These are phyloP conservation scores for Funneliformis caledonium DNA, from an alignment of 371 early-diverging fungal genomes.

Conservation along the genomic window DNA sequence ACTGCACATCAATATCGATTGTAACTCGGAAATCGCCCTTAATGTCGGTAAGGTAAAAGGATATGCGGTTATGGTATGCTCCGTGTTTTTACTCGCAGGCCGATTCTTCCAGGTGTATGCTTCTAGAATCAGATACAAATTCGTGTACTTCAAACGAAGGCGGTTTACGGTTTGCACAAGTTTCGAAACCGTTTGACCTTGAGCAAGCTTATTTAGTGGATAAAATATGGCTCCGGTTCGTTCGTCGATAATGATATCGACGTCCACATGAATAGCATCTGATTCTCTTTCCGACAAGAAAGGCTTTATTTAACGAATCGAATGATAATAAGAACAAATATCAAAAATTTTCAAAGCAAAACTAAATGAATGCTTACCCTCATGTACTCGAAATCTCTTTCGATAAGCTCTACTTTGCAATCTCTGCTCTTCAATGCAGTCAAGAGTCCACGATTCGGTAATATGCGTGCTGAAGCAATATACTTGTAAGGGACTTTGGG, in stretches of 20 bases:
- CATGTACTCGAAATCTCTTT: constrained; percentile 38
- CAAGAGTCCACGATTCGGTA: constrained; percentile 24
- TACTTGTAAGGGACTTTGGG: constrained; percentile 17
- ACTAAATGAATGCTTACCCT: constrained; percentile 9
- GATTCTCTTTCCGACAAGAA: constrained; percentile 20
- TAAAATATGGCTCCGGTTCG: constrained; percentile 13
- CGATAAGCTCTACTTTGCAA: constrained; percentile 34
- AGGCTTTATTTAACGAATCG: background rate
- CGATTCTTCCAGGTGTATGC: constrained; percentile 24
- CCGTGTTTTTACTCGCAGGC: background rate
- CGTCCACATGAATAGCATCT: background rate
- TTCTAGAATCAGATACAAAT: constrained; percentile 22
- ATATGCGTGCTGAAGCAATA: constrained; percentile 32
- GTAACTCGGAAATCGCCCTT: constrained; percentile 10
- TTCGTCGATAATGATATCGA: constrained; percentile 37
- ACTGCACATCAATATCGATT: background rate
- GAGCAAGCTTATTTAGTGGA: constrained; percentile 22
- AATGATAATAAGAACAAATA: no score
- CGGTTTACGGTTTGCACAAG: background rate
- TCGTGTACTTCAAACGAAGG: constrained; percentile 21
- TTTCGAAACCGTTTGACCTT: background rate
- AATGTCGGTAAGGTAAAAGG: constrained; percentile 12
- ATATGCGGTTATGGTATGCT: constrained; percentile 2
- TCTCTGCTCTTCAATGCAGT: constrained; percentile 19
- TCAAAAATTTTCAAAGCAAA: background rate